Percentiles rank a stretch among this genome's conserved stretches.
Evolutionary conservation across 805 yeast species (phyloP).

Genomic region (Yamadazyma ubonensis): DNA sequence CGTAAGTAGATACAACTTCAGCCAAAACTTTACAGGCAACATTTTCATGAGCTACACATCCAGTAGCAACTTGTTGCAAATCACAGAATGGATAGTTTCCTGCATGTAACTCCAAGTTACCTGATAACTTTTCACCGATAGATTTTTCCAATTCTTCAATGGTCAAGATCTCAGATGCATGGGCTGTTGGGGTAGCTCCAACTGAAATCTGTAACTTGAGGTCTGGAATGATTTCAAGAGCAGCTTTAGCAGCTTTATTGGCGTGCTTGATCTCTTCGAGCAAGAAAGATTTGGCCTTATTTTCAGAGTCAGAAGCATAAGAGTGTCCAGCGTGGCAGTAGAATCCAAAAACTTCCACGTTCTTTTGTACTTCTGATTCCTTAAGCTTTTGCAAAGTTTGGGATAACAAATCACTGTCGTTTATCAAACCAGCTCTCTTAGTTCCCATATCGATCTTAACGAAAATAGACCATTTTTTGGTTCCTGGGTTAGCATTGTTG

Average conservation of each 20-base stretch:
- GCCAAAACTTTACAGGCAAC: slow-evolving; percentile 61
- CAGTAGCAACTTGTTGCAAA: slow-evolving; percentile 73
- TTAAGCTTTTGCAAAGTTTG: slow-evolving; percentile 31
- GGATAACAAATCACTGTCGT: slow-evolving; percentile 34
- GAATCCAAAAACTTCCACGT: slow-evolving; percentile 58
- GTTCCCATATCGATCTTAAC: slow-evolving; percentile 73
- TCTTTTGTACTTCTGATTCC: slow-evolving; percentile 22
- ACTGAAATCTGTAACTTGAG: slow-evolving; percentile 56
- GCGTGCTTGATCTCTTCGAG: slow-evolving; percentile 59
- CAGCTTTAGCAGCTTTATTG: slow-evolving; percentile 48
- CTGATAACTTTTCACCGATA: slow-evolving; percentile 26
- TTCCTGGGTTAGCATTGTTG: slow-evolving; percentile 21
- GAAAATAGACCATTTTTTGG: slow-evolving; percentile 58
- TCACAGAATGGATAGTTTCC: slow-evolving; percentile 77
- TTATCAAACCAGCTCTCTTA: slow-evolving; percentile 59
- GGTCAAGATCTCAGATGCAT: slow-evolving; percentile 44
- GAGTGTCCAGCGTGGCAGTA: slow-evolving; percentile 83
- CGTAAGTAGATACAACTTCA: slow-evolving; percentile 55
- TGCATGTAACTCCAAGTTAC: slow-evolving; percentile 69
- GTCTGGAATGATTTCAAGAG: slow-evolving; percentile 33
- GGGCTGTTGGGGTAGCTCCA: slow-evolving; percentile 83
- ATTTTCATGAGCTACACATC: slow-evolving; percentile 58
- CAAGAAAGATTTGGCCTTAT: slow-evolving; percentile 48
- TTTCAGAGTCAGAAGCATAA: slow-evolving; percentile 46
- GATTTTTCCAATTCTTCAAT: slow-evolving; percentile 23